phyloP scores from a whole-genome alignment of 106 monocot species.

The Hemerocallis citrina region DNA sequence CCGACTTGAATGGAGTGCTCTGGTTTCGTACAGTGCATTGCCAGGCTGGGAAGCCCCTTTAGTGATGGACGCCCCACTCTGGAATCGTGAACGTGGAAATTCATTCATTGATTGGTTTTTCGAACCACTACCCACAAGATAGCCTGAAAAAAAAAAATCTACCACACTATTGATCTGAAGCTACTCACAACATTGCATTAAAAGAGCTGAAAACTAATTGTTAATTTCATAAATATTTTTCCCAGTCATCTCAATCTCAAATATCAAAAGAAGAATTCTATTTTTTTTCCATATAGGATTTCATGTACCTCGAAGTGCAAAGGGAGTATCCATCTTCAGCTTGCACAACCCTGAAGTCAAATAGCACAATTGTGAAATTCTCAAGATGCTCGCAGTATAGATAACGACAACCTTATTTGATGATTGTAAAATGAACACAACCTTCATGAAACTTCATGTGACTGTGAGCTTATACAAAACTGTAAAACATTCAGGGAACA shows the following conservation, averaged over 20 bases:
- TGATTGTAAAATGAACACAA: too few relatives aligned
- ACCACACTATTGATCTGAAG: neutral
- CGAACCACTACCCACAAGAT: slow-evolving; percentile 2
- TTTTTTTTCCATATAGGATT: neutral
- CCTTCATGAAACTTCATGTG: too few relatives aligned
- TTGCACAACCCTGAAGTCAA: slow-evolving; percentile 16
- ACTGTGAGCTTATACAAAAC: too few relatives aligned
- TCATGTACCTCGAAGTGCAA: slow-evolving; percentile 32
- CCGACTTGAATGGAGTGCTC: slow-evolving; percentile 32
- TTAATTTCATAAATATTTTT: neutral
- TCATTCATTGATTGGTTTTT: neutral
- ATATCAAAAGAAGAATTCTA: neutral
- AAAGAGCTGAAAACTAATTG: neutral
- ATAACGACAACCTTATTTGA: too few relatives aligned
- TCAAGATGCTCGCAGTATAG: too few relatives aligned
- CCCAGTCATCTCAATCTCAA: neutral
- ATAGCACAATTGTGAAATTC: slow-evolving; percentile 5
- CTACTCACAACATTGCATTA: neutral
- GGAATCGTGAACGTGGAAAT: neutral
- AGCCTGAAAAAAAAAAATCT: slow-evolving; percentile 14
- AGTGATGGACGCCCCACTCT: neutral
- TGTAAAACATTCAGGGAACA: too few relatives aligned
- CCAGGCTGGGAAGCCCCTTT: neutral
- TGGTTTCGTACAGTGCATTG: neutral
- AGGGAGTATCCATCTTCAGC: slow-evolving; percentile 25